These are phyloP conservation scores for Aspergillus oerlinghausenensis DNA, from an alignment of 2,329 filamentous ascomycete genomes.

Conservation along the genomic window DNA sequence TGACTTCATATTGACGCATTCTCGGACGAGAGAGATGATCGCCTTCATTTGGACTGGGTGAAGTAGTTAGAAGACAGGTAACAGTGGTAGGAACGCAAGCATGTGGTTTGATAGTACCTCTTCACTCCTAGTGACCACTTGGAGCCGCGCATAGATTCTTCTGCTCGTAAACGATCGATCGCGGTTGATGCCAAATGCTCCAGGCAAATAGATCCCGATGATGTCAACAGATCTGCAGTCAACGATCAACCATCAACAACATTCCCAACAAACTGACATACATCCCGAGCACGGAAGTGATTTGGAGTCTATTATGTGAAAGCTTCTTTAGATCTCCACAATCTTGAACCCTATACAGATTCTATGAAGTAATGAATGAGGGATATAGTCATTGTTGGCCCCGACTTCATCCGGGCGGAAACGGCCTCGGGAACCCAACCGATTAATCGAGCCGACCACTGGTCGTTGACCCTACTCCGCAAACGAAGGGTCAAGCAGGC, in stretches of 20 bases:
- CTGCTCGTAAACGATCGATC: background rate
- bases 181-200: background rate
- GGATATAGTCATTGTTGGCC: constrained; percentile 8
- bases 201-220: background rate
- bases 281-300: background rate
- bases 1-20: constrained; percentile 29
- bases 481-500: background rate
- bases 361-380: background rate
- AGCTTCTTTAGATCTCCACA: background rate
- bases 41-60: background rate
- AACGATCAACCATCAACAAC: background rate
- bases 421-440: constrained; percentile 15
- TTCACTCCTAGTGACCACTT: background rate
- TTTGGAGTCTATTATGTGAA: background rate
- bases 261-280: background rate
- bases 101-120: background rate
- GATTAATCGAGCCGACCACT: background rate
- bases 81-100: constrained; percentile 2
- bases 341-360: background rate
- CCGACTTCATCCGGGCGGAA: constrained; percentile 26
- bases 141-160: background rate
- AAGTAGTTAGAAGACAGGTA: background rate
- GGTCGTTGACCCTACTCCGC: constrained; percentile 4
- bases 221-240: background rate
- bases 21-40: constrained; percentile 9